Evolutionary conservation across 768 basidiomycete species (phyloP).

Genomic region (Polyporus arcularius): DNA sequence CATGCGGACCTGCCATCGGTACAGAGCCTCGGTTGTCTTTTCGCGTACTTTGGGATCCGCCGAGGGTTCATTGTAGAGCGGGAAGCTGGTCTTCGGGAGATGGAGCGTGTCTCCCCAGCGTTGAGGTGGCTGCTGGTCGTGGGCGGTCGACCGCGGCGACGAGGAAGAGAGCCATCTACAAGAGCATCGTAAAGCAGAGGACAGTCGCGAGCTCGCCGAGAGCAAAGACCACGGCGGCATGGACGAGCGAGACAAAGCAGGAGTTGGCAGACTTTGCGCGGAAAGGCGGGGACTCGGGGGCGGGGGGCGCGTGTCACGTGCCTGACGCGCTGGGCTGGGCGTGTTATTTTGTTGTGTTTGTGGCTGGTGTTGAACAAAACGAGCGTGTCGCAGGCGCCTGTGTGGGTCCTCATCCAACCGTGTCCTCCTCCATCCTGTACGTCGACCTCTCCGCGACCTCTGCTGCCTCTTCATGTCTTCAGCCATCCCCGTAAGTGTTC

Average conservation of each 20-base stretch:
- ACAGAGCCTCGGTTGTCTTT: constrained; percentile 73
- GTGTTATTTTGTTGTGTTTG: constrained; percentile 32
- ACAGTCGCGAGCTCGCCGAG: constrained; percentile 2
- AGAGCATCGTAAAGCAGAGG: neutral
- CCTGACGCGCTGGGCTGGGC: constrained; percentile 21
- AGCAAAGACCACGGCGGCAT: constrained; percentile 20
- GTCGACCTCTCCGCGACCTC: constrained; percentile 4
- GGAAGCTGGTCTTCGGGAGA: constrained; percentile 82
- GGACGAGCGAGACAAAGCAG: neutral
- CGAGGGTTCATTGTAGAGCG: constrained; percentile 67
- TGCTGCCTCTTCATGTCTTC: constrained; percentile 36
- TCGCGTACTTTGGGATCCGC: constrained; percentile 61
- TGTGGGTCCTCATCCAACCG: constrained; percentile 13
- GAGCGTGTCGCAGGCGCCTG: constrained; percentile 11
- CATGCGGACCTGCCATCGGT: constrained; percentile 70
- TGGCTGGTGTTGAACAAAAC: constrained; percentile 35
- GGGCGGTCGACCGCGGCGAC: neutral
- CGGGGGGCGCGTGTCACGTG: constrained; percentile 24
- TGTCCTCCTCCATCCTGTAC: constrained; percentile 20
- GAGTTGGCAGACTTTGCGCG: neutral
- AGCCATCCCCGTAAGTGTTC: constrained; percentile 45
- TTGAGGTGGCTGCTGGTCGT: neutral
- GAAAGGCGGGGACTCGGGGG: neutral
- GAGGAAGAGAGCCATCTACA: constrained; percentile 14
- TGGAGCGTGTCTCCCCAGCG: constrained; percentile 54